Percentiles rank a stretch among this genome's conserved stretches.
phyloP scores from a whole-genome alignment of 805 yeast genomes.

The Ogataea wickerhamii region DNA sequence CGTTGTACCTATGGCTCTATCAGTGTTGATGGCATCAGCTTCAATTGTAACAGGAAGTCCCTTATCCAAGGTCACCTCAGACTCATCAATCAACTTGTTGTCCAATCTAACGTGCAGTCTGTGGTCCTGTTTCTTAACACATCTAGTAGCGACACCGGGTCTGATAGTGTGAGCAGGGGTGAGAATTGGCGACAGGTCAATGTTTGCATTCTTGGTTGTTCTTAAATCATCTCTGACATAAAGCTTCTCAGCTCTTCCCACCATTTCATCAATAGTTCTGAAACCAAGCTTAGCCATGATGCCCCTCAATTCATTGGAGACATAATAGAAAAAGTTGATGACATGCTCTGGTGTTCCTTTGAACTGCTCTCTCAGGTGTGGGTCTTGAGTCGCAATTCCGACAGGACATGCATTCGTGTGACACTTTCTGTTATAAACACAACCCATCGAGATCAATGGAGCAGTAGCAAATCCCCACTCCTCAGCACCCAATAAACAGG shows the following conservation, averaged over 20 bases:
- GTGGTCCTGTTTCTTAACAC: constrained; percentile 92
- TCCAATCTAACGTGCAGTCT: constrained; percentile 89
- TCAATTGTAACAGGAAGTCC: constrained; percentile 96
- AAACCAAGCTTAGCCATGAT: constrained; percentile 95
- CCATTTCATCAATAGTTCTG: constrained; percentile 96
- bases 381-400: constrained; percentile 98
- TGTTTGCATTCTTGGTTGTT: constrained; percentile 84
- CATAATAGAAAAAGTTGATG: constrained; percentile 93
- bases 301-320: constrained; percentile 85
- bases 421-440: constrained; percentile 94
- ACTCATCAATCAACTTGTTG: constrained; percentile 92
- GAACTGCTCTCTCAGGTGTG: constrained; percentile 85
- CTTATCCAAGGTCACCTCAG: constrained; percentile 90
- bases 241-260: constrained; percentile 92
- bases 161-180: constrained; percentile 96
- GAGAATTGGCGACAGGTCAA: constrained; percentile 87
- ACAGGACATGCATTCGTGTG: constrained; percentile 95
- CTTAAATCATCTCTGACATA: constrained; percentile 80
- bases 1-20: constrained; percentile 94
- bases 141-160: constrained; percentile 94
- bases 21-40: constrained; percentile 91
- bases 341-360: constrained; percentile 98
- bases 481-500: constrained; percentile 95
- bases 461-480: constrained; percentile 98
- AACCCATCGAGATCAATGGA: constrained; percentile 95